These are phyloP conservation scores for Penicillium ochrochloron DNA, from an alignment of 495 filamentous ascomycete genomes.

Conservation along the genomic window DNA sequence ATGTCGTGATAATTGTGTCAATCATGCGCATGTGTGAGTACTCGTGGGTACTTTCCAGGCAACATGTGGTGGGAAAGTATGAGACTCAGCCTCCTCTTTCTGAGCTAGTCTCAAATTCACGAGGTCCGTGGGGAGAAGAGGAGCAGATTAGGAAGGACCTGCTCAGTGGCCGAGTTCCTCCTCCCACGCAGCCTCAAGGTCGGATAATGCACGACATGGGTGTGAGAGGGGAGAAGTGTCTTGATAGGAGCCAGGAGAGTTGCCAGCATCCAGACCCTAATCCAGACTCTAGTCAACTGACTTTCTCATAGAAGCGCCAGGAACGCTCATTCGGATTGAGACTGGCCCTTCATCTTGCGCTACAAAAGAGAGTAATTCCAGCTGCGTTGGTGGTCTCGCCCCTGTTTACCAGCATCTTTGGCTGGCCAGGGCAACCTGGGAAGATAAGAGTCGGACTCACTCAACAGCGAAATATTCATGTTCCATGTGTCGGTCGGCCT, in stretches of 20 bases:
- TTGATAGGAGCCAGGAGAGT: slow-evolving; percentile 3
- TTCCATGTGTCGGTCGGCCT: slow-evolving; percentile 20
- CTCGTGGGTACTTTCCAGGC: background rate
- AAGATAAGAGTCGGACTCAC: background rate
- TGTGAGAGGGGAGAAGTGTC: background rate
- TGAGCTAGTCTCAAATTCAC: slow-evolving; percentile 18
- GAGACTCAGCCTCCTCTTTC: background rate
- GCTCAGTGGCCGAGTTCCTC: slow-evolving; percentile 20
- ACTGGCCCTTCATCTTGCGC: slow-evolving; percentile 23
- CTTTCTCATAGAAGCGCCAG: slow-evolving; percentile 24
- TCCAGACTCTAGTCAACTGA: slow-evolving; percentile 23
- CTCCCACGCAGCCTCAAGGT: slow-evolving; percentile 24
- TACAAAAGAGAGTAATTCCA: slow-evolving; percentile 16
- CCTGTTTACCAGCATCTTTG: slow-evolving; percentile 9
- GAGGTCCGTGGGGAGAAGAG: slow-evolving; percentile 4
- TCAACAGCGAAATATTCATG: background rate
- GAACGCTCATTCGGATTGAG: slow-evolving; percentile 33
- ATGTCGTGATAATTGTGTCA: background rate
- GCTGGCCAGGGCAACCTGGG: slow-evolving; percentile 13
- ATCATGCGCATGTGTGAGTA: background rate
- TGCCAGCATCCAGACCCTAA: slow-evolving; percentile 12
- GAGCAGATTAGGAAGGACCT: slow-evolving; percentile 6
- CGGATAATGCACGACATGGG: slow-evolving; percentile 35
- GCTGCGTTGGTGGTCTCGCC: slow-evolving; percentile 1
- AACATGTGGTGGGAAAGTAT: background rate